Percentiles rank a stretch among this genome's conserved stretches.
phyloP scores from a whole-genome alignment of 2,329 filamentous ascomycete species.

The Botrytis sinoallii region DNA sequence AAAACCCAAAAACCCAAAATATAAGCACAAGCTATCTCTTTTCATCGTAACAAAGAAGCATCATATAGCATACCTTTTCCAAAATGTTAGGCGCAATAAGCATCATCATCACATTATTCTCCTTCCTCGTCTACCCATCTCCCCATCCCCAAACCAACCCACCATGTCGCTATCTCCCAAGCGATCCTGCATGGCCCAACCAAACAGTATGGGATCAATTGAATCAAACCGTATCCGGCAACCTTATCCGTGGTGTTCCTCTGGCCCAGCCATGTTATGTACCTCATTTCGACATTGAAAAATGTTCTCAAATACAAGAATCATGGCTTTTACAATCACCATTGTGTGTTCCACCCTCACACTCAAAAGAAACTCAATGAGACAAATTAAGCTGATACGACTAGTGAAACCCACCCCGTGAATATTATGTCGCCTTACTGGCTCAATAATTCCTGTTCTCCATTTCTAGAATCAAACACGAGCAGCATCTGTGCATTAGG shows the following conservation, averaged over 20 bases:
- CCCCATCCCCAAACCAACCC: not conserved
- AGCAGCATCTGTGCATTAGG: conserved; percentile 36
- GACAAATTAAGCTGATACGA: not conserved
- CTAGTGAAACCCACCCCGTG: conserved; percentile 37
- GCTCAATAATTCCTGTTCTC: conserved; percentile 34
- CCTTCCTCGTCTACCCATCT: not conserved
- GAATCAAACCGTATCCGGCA: conserved; percentile 20
- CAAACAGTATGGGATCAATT: conserved; percentile 18
- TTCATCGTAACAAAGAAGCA: not conserved
- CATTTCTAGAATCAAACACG: conserved; percentile 35
- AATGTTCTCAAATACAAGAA: conserved; percentile 17
- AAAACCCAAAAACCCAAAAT: not conserved
- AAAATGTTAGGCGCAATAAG: not conserved
- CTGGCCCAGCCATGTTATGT: conserved; percentile 17
- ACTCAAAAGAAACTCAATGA: not conserved
- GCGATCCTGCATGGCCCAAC: conserved; percentile 20
- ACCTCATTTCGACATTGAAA: not conserved
- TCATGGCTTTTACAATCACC: not conserved
- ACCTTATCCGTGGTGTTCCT: conserved; percentile 20
- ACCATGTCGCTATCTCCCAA: conserved; percentile 14
- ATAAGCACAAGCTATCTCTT: not conserved
- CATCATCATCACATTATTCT: not conserved
- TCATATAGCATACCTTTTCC: not conserved
- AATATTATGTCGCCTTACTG: conserved; percentile 42
- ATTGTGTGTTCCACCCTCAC: not conserved